Evolutionary conservation across 1,284 basidiomycete species (phyloP), one percentile per base, ranked within the genome.

Genomic region (Pascua guehoae): DNA sequence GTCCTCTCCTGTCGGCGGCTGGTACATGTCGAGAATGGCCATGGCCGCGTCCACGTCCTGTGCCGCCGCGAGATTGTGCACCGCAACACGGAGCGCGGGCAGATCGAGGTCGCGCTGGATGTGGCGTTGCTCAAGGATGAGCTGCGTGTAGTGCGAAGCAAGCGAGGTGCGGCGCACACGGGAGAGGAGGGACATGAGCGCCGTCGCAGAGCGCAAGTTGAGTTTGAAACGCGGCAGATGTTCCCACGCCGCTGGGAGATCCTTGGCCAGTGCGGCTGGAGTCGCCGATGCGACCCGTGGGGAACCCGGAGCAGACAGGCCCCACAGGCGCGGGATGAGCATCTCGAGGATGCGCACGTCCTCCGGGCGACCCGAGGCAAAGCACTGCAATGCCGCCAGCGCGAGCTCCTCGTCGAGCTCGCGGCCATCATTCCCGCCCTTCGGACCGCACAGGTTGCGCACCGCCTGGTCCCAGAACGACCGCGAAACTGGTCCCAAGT

Each of bases 401-500:
- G 67, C 63, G 4, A 73, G 62, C 3, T 54, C 58, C 24, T 65
- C 61, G 61, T 76, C 74, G 1, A 76, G 51, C 16, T 52, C 37
- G 49, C 53, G 38, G 17, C 53, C 46, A 42, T 12, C 39, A 15
- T 37, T 53, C 15, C 47, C 50, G 41, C 5, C 18, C 46, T n/a
- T 40, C 12, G 42, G 5, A 4, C 10, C 54, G 18, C 46, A 47
- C 40, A 70, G 59, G 45, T 63, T 63, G 17, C 69, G 60, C 37
- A 68, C 60, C 14, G 66, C 66, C 50, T 70, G 68, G 52, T 72
- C 67, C 65, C 67, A 73, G 14, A 70, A 41, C 10, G 49, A 39
- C 38, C 61, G 62, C 1, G 67, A 67, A 1, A 53, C 56, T 1
- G 63, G 53, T 17, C 67, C 72, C 3, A 52, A 12, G 12, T 54